Conservation (phyloP, 208 protist species). For the Histomonas meleagridis region DNA sequence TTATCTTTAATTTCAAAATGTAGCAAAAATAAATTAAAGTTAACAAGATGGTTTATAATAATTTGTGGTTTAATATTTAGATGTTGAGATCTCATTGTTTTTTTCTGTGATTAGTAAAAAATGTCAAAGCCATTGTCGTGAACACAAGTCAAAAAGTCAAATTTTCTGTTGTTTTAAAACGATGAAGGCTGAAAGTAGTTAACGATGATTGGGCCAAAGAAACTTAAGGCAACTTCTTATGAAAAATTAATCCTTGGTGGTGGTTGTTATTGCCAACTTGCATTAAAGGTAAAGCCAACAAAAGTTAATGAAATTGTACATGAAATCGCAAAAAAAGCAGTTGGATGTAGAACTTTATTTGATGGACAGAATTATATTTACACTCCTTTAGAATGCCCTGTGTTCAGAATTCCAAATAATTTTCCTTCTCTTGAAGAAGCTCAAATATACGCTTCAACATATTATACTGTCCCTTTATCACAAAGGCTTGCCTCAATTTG, state of each 20-base stretch:
- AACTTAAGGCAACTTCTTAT: neutral
- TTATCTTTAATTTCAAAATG: no score
- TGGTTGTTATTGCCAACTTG: neutral
- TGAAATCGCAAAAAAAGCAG: neutral
- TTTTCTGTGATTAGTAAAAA: no score
- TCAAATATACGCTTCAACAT: neutral
- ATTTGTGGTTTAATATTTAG: no score
- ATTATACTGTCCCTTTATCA: neutral
- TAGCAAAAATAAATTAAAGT: no score
- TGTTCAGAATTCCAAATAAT: neutral
- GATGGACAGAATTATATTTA: neutral
- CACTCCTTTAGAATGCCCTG: neutral
- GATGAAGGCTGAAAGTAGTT: neutral
- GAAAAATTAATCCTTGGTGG: neutral
- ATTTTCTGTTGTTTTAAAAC: no score
- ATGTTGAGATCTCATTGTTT: no score
- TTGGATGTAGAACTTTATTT: neutral
- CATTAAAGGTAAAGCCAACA: neutral
- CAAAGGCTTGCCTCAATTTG: neutral
- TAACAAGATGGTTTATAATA: no score
- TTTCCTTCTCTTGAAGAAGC: neutral
- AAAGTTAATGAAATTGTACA: neutral
- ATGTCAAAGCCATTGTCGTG: no score
- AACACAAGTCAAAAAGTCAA: no score
- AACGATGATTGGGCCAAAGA: neutral